These are phyloP conservation scores for Blastocystis sp. DNA, from an alignment of 352 stramenopile genomes.

Conservation along the genomic window DNA sequence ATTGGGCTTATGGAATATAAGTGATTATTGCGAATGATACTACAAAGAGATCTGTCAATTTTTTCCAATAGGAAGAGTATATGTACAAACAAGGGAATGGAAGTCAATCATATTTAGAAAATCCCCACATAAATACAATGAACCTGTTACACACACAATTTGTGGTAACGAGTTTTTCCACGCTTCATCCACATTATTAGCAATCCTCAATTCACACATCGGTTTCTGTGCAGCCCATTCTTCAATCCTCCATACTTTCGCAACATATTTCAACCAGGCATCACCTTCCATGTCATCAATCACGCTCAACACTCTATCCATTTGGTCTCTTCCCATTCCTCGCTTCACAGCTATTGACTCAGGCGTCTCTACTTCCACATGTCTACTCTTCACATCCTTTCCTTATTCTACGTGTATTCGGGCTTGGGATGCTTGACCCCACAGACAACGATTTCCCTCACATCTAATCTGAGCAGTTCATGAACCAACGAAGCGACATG, in stretches of 20 bases:
- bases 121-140: slow-evolving; percentile 54
- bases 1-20: too few species aligned
- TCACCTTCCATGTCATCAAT: not conserved
- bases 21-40: too few species aligned
- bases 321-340: not conserved
- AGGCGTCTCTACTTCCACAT: not conserved
- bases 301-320: not conserved
- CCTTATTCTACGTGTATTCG: slow-evolving; percentile 29
- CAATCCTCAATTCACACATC: not conserved
- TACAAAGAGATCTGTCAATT: too few species aligned
- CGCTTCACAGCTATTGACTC: not conserved
- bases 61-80: too few species aligned
- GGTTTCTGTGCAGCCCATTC: not conserved
- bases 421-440: slow-evolving; percentile 46
- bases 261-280: slow-evolving; percentile 11
- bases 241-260: slow-evolving; percentile 33
- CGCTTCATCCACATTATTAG: not conserved
- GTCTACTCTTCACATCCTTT: not conserved
- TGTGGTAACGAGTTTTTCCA: not conserved
- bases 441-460: slow-evolving; percentile 48
- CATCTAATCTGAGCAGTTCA: slow-evolving; percentile 21
- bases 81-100: not conserved
- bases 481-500: slow-evolving; percentile 49
- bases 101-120: not conserved
- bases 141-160: slow-evolving; percentile 9